Conservation (phyloP, 352 stramenopile species). For the Pythium guiyangense region DNA sequence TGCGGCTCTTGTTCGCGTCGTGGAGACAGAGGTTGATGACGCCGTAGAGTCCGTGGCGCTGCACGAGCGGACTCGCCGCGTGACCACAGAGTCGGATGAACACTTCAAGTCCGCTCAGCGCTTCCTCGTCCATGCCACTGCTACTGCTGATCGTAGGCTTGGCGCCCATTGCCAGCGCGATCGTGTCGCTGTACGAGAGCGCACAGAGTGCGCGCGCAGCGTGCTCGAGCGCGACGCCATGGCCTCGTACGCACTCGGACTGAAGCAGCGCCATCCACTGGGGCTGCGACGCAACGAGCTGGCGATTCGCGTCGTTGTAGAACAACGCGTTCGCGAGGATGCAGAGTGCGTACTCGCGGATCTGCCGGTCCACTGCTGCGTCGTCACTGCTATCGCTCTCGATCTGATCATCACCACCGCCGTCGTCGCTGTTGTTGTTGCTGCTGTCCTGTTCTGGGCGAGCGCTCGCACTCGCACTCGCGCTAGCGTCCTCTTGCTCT, state of each 20-base stretch:
- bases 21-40: conserved; percentile 84
- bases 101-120: conserved; percentile 35
- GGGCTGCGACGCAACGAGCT: conserved; percentile 44
- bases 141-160: neutral
- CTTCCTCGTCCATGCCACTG: neutral
- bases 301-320: conserved; percentile 88
- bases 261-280: conserved; percentile 61
- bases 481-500: neutral
- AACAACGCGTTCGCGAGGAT: conserved; percentile 85
- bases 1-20: conserved; percentile 73
- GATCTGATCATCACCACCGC: neutral
- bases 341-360: conserved; percentile 65
- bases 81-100: conserved; percentile 46
- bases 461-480: neutral
- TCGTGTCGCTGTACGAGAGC: conserved; percentile 76
- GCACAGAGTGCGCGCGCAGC: conserved; percentile 70
- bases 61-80: conserved; percentile 27
- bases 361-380: conserved; percentile 23
- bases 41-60: conserved; percentile 62
- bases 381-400: neutral
- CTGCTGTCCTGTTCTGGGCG: conserved; percentile 10
- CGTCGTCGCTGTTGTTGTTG: neutral
- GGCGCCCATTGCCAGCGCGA: conserved; percentile 53
- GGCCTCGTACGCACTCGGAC: conserved; percentile 31
- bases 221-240: conserved; percentile 49